phyloP scores from a whole-genome alignment of 1,139 yeast species.

The Lodderomyces orthopsilosis region DNA sequence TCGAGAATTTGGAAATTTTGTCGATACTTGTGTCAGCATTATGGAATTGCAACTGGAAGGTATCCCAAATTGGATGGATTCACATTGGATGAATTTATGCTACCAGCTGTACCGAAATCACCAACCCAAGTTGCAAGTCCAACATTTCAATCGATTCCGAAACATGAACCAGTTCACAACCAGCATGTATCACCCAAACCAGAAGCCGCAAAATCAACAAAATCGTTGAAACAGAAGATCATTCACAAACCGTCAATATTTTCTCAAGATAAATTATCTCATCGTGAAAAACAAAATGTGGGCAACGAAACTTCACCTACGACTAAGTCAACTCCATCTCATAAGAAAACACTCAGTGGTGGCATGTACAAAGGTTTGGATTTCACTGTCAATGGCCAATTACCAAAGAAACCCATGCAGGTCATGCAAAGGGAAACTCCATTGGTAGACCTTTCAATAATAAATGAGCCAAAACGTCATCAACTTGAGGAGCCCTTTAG shows the following conservation, averaged over 20 bases:
- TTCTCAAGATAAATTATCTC: conserved; percentile 2
- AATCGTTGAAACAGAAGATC: conserved; percentile 4
- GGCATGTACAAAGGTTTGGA: conserved; percentile 37
- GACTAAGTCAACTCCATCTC: conserved; percentile 6
- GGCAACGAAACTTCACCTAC: conserved; percentile 4
- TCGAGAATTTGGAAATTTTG: conserved; percentile 62
- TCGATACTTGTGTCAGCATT: conserved; percentile 60
- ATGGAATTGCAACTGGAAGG: conserved; percentile 62
- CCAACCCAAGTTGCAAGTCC: conserved; percentile 7
- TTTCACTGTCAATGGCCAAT: conserved; percentile 43
- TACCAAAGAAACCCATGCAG: conserved; percentile 45
- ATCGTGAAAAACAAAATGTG: background rate
- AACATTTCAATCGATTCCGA: conserved; percentile 2
- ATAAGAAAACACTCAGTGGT: conserved; percentile 6
- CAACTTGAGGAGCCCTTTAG: conserved; percentile 3
- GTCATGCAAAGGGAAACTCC: conserved; percentile 20
- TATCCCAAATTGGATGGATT: conserved; percentile 57
- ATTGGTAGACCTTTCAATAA: conserved; percentile 5
- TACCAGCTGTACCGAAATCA: conserved; percentile 27
- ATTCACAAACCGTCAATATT: conserved; percentile 5
- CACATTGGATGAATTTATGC: conserved; percentile 33
- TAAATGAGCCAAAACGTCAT: background rate
- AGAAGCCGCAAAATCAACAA: background rate
- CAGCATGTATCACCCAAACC: conserved; percentile 1
- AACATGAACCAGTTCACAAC: background rate